phyloP scores from a whole-genome alignment of 441 rosid species.

The Eutrema salsugineum region DNA sequence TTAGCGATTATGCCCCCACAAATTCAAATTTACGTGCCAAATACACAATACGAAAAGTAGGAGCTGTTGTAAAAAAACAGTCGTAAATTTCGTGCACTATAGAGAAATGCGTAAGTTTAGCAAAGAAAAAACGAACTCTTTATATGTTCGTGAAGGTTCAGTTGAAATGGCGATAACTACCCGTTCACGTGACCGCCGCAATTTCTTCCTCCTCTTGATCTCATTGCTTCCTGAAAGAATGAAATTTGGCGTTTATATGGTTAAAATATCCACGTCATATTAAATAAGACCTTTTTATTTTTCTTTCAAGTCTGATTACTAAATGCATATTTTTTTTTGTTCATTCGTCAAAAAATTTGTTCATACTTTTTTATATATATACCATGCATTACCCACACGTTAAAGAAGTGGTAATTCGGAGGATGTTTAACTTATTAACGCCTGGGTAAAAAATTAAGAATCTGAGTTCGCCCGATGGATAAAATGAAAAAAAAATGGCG shows the following conservation, averaged over 20 bases:
- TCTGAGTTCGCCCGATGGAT: too few relatives aligned
- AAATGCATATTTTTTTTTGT: not conserved
- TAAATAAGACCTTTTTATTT: not conserved
- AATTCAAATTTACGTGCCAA: not conserved
- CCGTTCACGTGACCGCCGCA: slow-evolving; percentile 32
- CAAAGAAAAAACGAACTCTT: slow-evolving; percentile 7
- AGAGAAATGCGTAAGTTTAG: slow-evolving; percentile 22
- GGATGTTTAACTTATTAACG: too few relatives aligned
- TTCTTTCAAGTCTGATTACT: not conserved
- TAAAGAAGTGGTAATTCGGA: not conserved
- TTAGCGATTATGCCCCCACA: not conserved
- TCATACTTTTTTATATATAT: not conserved
- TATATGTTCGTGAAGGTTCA: slow-evolving; percentile 17
- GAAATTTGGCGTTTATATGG: not conserved
- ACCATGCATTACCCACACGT: slow-evolving; percentile 9
- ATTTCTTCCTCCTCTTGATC: slow-evolving; percentile 11
- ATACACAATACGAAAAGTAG: not conserved
- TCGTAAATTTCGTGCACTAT: slow-evolving; percentile 14
- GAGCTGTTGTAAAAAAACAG: not conserved
- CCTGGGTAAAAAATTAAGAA: too few relatives aligned
- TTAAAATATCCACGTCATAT: not conserved
- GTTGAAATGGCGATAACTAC: slow-evolving; percentile 16
- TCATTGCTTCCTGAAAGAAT: slow-evolving; percentile 3
- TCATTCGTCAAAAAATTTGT: too few relatives aligned
- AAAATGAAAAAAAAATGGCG: too few relatives aligned